Evolutionary conservation across 805 yeast species (phyloP).

Genomic region (Ogataea angusta): DNA sequence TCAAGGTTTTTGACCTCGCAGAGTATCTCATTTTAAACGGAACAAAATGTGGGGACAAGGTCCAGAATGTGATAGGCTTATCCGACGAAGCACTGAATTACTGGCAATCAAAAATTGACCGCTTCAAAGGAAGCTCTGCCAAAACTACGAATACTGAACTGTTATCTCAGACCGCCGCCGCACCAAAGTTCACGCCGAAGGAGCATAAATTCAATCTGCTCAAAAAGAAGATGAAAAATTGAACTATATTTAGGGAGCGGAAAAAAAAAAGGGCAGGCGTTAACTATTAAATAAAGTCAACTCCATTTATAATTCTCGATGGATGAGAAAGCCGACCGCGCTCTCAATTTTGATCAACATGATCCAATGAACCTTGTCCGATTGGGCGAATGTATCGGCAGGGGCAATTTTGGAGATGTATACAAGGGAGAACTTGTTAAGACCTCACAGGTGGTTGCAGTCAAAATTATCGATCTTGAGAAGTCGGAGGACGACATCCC

Average conservation of each 20-base stretch:
- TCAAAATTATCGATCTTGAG: conserved; percentile 84
- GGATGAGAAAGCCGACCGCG: not conserved
- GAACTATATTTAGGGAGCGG: not conserved
- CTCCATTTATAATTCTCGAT: conserved; percentile 1
- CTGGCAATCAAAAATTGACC: conserved; percentile 47
- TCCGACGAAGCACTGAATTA: conserved; percentile 47
- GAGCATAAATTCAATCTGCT: conserved; percentile 24
- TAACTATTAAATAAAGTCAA: conserved; percentile 1
- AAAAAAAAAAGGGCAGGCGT: conserved; percentile 6
- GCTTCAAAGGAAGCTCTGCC: conserved; percentile 21
- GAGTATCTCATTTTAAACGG: conserved; percentile 61
- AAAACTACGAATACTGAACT: not conserved
- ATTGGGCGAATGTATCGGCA: conserved; percentile 62
- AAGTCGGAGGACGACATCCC: conserved; percentile 72
- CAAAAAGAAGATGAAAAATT: conserved; percentile 20
- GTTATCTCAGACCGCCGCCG: not conserved
- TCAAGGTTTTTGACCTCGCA: conserved; percentile 43
- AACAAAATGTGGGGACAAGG: conserved; percentile 39
- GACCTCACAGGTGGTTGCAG: conserved; percentile 58
- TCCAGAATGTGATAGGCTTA: conserved; percentile 36
- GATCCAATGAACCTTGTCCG: conserved; percentile 25
- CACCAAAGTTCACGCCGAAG: not conserved
- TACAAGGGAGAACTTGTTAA: conserved; percentile 48
- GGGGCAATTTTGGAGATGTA: conserved; percentile 87
- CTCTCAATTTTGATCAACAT: conserved; percentile 1